Base-by-base conservation (phyloP, 371 early-diverging fungal genomes). In the Actinomortierella ambigua region DNA sequence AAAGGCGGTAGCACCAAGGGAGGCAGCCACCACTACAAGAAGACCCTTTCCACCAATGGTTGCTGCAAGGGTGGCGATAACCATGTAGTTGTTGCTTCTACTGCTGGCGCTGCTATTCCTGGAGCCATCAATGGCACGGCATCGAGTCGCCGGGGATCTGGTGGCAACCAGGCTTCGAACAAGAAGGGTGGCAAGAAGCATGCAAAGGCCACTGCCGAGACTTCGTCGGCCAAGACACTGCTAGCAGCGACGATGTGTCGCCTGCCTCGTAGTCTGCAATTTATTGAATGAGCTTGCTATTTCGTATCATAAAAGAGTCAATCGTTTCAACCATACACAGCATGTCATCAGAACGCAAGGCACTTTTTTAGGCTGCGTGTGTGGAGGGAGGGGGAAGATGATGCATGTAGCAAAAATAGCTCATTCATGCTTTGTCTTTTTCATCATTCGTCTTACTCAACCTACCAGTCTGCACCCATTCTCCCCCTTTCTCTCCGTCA, bases 181-280 rank as follows among this genome's bases (percentile, higher is more conserved):
- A 48, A 20, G 9, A 48, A 20, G 22, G 22, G 8, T 17, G 22
- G 48, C 24, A 18, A 8, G 11, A 20, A 20, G 24, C 15, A 34
- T 11, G 11, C 11, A 17, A 48, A 48, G 22, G 48, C 48, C 22
- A 3, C 48, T 9, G 48, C 48, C 18, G 48, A 48, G 48, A 22
- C 18, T 13, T 53, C 54, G 3, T 53, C 65, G 71, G 71, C 34
- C 50, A 1, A 73, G 66, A 0, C 49, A 52, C 1, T 73, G 67
- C 27, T 55, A 11, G 34, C 34, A 11, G 34, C 34, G 11, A 34
- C 34, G 11, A 11, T 66, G 15, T 54, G 60, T 29, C 73, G 73
- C 1, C 61, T 73, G 23, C 73, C 73, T 23, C 66, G 73, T n/a
- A 66, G 73, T 23, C 58, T 73, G 9, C 73, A 73, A 44, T 73